Evolutionary conservation across 2,329 filamentous ascomycete genomes (phyloP).

Genomic region (Aspergillus jensenii): DNA sequence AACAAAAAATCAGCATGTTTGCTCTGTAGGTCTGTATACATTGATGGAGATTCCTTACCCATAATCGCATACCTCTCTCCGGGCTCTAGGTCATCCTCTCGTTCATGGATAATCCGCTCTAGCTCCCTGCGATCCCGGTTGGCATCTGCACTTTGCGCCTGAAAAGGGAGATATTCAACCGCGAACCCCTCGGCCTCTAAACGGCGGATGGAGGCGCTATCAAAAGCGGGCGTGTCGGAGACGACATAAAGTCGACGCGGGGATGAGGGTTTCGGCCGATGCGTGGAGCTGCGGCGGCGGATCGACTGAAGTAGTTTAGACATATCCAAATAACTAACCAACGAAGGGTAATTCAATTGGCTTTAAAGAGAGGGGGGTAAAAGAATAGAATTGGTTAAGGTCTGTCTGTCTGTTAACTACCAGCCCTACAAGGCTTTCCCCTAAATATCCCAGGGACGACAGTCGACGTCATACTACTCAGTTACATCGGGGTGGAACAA

Average conservation of each 20-base stretch:
- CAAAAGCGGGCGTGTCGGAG: slow-evolving; percentile 45
- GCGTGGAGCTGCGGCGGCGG: slow-evolving; percentile 5
- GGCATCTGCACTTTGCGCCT: slow-evolving; percentile 15
- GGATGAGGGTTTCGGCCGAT: slow-evolving; percentile 7
- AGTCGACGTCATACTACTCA: slow-evolving; percentile 3
- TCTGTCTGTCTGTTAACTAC: neutral
- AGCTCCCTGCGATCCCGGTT: slow-evolving; percentile 53
- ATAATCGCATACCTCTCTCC: slow-evolving; percentile 61
- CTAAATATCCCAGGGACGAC: neutral
- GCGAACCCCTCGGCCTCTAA: slow-evolving; percentile 61
- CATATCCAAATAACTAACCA: neutral
- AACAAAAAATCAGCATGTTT: neutral
- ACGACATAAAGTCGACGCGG: slow-evolving; percentile 30
- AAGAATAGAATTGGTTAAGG: neutral
- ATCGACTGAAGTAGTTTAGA: neutral
- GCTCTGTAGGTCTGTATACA: no score
- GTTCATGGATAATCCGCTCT: slow-evolving; percentile 49
- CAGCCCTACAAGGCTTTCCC: neutral
- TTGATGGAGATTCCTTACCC: slow-evolving; percentile 42
- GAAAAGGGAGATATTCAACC: slow-evolving; percentile 55
- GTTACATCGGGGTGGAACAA: neutral
- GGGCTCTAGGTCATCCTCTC: slow-evolving; percentile 54
- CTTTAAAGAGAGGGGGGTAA: no score
- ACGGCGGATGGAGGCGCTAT: slow-evolving; percentile 51
- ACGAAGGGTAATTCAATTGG: neutral